These are phyloP conservation scores for Dictyophora rubrovolvata DNA, from an alignment of 768 basidiomycete genomes.

Conservation along the genomic window DNA sequence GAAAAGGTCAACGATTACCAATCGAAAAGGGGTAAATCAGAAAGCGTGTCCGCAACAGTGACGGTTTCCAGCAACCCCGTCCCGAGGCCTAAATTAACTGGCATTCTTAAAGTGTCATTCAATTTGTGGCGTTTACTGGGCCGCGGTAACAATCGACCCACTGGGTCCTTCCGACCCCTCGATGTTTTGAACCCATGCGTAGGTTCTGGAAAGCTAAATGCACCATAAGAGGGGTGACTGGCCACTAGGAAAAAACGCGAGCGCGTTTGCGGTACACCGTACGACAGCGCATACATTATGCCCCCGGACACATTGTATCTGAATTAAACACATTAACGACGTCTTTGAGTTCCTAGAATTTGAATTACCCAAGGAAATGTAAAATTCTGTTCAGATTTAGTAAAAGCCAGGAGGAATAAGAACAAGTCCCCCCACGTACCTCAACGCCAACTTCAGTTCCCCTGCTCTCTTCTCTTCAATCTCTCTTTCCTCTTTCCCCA, in stretches of 20 bases:
- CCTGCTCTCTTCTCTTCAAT: slow-evolving; percentile 61
- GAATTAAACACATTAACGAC: neutral
- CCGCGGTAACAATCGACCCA: neutral
- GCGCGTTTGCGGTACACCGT: slow-evolving; percentile 47
- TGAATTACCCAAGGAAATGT: slow-evolving; percentile 50
- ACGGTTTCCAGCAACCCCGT: slow-evolving; percentile 48
- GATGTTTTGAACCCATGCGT: slow-evolving; percentile 39
- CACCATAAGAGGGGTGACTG: slow-evolving; percentile 30
- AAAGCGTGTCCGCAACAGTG: slow-evolving; percentile 62
- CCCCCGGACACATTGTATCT: slow-evolving; percentile 40
- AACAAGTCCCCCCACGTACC: neutral
- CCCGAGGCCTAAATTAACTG: slow-evolving; percentile 35
- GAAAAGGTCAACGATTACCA: slow-evolving; percentile 36
- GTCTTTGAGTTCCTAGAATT: neutral
- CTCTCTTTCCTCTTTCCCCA: slow-evolving; percentile 43
- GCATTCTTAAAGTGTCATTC: slow-evolving; percentile 35
- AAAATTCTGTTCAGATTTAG: slow-evolving; percentile 30
- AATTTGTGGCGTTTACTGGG: neutral
- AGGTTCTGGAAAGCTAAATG: slow-evolving; percentile 36
- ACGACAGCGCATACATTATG: slow-evolving; percentile 43
- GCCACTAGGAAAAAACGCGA: slow-evolving; percentile 46
- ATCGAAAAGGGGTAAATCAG: slow-evolving; percentile 62
- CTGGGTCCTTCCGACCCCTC: neutral
- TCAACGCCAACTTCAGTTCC: slow-evolving; percentile 55
- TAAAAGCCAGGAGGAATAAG: neutral